Evolutionary conservation across 2,329 filamentous ascomycete genomes (phyloP), one percentile per base, ranked within the genome.

Genomic region (Fusarium tanahbumbuense): DNA sequence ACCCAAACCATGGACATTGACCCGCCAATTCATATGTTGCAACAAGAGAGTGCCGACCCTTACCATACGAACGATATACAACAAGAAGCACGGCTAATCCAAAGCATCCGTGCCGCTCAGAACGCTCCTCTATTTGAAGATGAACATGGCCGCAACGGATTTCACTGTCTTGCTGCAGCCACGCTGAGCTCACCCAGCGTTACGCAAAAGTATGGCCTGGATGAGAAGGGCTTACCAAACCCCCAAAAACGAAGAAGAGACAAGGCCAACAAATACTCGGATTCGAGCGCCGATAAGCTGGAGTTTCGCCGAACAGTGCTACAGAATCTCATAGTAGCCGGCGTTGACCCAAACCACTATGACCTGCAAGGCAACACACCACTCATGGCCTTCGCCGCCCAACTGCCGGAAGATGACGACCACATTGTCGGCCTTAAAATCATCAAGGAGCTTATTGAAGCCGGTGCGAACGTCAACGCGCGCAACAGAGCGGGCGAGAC

Each of bases 151-250:
- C 83, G 86, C 23, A 89, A 89, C 64, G 86, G 83, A 11, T 79
- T 89, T 18, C 87, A 89, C 68, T 88, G 86, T 64, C 82, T 89
- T n/a, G 87, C 87, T 4, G 83, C 84, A 63, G 85, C 84, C 9
- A 82, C 83, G n/a, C 76, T 88, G 2, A 82, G 82, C 67, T 57
- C 76, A 32, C 75, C 77, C 6, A 81, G 79, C 23, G 75, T 83
- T 12, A 74, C 78, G 16, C 77, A 79, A 54, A 81, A 81, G 50
- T 65, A 76, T 23, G 50, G 60, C 7, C 56, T 75, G n/a, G 70
- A 73, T 12, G 62, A 66, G 8, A 13, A 49, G 6, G 46, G 57
- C 2, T 12, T 75, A 10, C 74, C 70, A 2, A 44, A 41, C 16
- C 50, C 56, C 8, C 56, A 50, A 20, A 68, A 55, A 4, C 41